phyloP scores from a whole-genome alignment of 1,284 basidiomycete genomes.

The Mycocalia duriaeana region DNA sequence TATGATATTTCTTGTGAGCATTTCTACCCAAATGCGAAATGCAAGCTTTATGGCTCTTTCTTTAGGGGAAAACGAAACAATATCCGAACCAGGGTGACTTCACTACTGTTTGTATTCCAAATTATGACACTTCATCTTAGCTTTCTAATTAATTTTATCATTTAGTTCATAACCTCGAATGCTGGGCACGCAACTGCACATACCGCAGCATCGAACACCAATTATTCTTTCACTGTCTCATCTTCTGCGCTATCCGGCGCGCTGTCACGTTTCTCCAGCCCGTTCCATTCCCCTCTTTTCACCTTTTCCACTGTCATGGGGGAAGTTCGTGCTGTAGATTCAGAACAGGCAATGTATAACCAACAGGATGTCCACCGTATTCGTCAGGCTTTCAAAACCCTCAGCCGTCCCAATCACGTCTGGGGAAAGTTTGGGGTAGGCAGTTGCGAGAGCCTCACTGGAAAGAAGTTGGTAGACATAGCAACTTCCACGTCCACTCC shows the following conservation, averaged over 20 bases:
- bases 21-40: not conserved
- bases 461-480: no score
- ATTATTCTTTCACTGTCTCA: constrained; percentile 92
- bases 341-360: constrained; percentile 97
- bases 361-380: constrained; percentile 96
- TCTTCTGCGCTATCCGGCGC: constrained; percentile 82
- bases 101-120: no score
- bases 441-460: constrained; percentile 82
- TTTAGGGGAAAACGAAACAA: constrained; percentile 70
- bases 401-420: constrained; percentile 76
- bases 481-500: no score
- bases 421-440: constrained; percentile 97
- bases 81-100: constrained; percentile 48
- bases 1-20: constrained; percentile 85
- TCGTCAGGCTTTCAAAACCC: constrained; percentile 92
- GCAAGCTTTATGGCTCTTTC: no score
- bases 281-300: constrained; percentile 94
- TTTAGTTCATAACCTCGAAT: constrained; percentile 82
- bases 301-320: constrained; percentile 86
- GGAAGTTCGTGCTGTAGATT: constrained; percentile 96
- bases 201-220: constrained; percentile 74
- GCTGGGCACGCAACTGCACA: constrained; percentile 93
- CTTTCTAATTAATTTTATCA: no score
- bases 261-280: constrained; percentile 87
- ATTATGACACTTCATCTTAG: no score